Evolutionary conservation across 192 early-diverging fungal genomes (phyloP), one percentile per base, ranked within the genome.

Genomic region (Kappamyces sp.): DNA sequence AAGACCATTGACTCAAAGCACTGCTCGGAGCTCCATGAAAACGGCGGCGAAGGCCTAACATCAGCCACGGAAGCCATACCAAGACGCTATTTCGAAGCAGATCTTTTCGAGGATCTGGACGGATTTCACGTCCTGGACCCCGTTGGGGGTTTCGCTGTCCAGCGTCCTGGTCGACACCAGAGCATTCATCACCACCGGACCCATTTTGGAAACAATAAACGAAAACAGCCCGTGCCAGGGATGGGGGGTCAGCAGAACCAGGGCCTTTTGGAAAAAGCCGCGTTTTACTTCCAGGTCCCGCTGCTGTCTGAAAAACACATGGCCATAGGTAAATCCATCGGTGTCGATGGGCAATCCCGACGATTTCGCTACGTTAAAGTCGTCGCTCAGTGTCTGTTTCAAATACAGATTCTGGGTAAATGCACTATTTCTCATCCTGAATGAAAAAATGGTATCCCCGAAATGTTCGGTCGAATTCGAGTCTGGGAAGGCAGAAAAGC

Each of bases 231-330:
- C 94, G 50, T 88, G 85, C 71, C 77, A 93, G 5, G 93, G 90
- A 71, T 91, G 81, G 33, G 91, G 93, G 7, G 90, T 86, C 22
- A 98, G 74, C 1, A 94, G 62, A 2, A 91, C 94, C 12, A 95
- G 66, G 0, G 91, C 88, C 65, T 94, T 94, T 75, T 94, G 94
- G 64, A 95, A 92, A 50, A 86, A 95, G 14, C 94, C 94, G 41
- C 94, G 84, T 8, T 86, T 73, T 62, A 95, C 88, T 31, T 79
- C 69, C 8, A 82, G 71, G 67, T 98, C 93, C 66, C 84, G 80
- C 67, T 91, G 85, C 66, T 98, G 93, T 30, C 93, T 76, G 63
- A 98, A 98, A 63, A 93, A 94, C 7, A 92, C 93, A 74, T 95
- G 91, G 33, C 90, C 91, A 69, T 98, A 90, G 12, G 72, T 73